Evolutionary conservation across 208 protist genomes (phyloP).

Genomic region (Leishmania tarentolae): DNA sequence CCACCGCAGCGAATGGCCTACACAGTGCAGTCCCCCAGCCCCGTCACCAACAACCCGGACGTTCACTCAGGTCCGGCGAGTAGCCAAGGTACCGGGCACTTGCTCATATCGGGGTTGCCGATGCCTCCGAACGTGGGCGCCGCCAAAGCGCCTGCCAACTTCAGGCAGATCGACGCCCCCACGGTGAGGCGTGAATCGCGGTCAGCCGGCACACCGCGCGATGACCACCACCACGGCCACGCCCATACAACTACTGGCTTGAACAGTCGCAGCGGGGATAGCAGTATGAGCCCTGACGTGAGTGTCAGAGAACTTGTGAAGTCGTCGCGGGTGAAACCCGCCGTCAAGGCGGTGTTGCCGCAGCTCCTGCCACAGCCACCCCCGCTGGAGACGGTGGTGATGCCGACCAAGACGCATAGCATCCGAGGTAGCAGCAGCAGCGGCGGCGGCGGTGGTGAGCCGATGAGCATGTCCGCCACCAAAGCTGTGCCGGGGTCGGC

Average conservation of each 20-base stretch:
- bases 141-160: background rate
- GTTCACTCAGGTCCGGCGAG: background rate
- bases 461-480: background rate
- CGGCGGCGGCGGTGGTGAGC: background rate
- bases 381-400: background rate
- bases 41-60: background rate
- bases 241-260: background rate
- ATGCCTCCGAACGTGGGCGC: background rate
- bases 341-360: background rate
- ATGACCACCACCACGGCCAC: background rate
- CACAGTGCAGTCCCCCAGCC: background rate
- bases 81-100: background rate
- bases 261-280: conserved; percentile 1
- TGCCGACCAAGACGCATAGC: conserved; percentile 9
- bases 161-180: background rate
- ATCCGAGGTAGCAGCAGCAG: too few relatives aligned
- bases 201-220: background rate
- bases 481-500: background rate
- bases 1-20: background rate
- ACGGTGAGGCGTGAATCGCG: background rate
- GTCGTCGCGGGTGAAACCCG: background rate
- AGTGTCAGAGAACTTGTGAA: background rate
- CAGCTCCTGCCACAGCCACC: conserved; percentile 17
- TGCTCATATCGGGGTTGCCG: background rate
- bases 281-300: background rate